Evolutionary conservation across 495 filamentous ascomycete species (phyloP).

Genomic region (Cercophora newfieldiana): DNA sequence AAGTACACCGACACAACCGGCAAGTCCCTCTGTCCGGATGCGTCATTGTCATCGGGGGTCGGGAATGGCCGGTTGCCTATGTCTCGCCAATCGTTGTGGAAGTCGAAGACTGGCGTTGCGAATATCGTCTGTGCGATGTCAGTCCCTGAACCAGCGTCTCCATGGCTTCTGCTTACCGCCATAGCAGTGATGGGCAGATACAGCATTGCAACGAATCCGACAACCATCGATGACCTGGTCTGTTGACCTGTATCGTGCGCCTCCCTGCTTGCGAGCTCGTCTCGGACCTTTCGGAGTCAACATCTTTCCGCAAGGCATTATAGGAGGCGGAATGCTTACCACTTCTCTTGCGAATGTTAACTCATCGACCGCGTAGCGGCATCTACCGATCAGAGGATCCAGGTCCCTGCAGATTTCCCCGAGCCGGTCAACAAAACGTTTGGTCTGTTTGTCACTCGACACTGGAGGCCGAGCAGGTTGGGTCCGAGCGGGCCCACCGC

Average conservation of each 20-base stretch:
- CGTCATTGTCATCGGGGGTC: too few relatives aligned
- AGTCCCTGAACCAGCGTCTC: background rate
- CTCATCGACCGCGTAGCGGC: slow-evolving; percentile 8
- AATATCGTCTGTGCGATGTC: slow-evolving; percentile 14
- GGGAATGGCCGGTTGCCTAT: too few relatives aligned
- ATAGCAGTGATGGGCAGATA: slow-evolving; percentile 23
- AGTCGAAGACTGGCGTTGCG: slow-evolving; percentile 18
- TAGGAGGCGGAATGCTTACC: too few relatives aligned
- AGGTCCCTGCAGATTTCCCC: slow-evolving; percentile 15
- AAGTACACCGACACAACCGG: too few relatives aligned
- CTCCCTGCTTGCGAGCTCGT: too few relatives aligned
- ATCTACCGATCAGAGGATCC: slow-evolving; percentile 17
- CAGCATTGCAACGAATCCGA: slow-evolving; percentile 22
- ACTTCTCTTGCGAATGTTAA: slow-evolving; percentile 9
- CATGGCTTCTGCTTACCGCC: slow-evolving; percentile 4
- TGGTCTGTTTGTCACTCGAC: background rate
- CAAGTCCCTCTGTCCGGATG: too few relatives aligned
- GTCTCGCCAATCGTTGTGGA: slow-evolving; percentile 7
- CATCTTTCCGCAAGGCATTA: too few relatives aligned
- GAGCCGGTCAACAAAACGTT: slow-evolving; percentile 14
- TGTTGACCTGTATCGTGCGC: slow-evolving; percentile 1
- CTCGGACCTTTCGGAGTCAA: too few relatives aligned
- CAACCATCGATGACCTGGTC: slow-evolving; percentile 3
- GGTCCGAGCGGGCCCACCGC: too few relatives aligned
- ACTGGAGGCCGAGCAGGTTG: too few relatives aligned